Conservation (phyloP, 2,329 filamentous ascomycete genomes). For the Fusarium sp. region DNA sequence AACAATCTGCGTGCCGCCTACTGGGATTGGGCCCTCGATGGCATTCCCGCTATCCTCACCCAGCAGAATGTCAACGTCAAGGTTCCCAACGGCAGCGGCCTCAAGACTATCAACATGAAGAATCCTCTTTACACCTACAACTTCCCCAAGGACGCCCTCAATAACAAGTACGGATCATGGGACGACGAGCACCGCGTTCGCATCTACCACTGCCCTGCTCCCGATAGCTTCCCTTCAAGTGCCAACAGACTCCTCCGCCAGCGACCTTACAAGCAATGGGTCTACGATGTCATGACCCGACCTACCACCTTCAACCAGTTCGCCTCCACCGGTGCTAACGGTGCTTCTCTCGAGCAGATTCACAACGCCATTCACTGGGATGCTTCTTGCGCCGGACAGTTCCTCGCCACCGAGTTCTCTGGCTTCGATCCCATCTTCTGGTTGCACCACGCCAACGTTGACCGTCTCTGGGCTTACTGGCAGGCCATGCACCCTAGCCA, state of each 20-base stretch:
- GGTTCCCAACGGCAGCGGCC: conserved; percentile 52
- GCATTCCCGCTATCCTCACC: conserved; percentile 57
- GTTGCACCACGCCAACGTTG: conserved; percentile 68
- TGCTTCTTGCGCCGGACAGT: conserved; percentile 55
- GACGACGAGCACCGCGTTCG: conserved; percentile 46
- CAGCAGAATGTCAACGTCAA: conserved; percentile 53
- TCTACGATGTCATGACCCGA: conserved; percentile 57
- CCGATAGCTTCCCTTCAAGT: conserved; percentile 53
- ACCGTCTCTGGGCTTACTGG: conserved; percentile 72
- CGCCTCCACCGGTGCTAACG: conserved; percentile 49
- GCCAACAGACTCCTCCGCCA: conserved; percentile 52
- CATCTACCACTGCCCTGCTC: conserved; percentile 56
- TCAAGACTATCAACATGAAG: conserved; percentile 51
- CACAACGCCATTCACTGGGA: conserved; percentile 59
- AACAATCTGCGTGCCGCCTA: conserved; percentile 61
- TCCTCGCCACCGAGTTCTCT: conserved; percentile 54
- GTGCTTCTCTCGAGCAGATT: conserved; percentile 57
- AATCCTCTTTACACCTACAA: conserved; percentile 67
- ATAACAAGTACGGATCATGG: conserved; percentile 53
- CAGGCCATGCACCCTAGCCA: conserved; percentile 56
- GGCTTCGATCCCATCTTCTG: conserved; percentile 62
- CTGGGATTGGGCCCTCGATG: conserved; percentile 65
- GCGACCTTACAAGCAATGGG: conserved; percentile 54
- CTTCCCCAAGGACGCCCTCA: conserved; percentile 57
- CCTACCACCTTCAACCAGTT: conserved; percentile 52